A percentile compares a stretch with the other conserved stretches of the same genome.
phyloP scores from a whole-genome alignment of 305 asterid genomes.

The Fraxinus sp. region DNA sequence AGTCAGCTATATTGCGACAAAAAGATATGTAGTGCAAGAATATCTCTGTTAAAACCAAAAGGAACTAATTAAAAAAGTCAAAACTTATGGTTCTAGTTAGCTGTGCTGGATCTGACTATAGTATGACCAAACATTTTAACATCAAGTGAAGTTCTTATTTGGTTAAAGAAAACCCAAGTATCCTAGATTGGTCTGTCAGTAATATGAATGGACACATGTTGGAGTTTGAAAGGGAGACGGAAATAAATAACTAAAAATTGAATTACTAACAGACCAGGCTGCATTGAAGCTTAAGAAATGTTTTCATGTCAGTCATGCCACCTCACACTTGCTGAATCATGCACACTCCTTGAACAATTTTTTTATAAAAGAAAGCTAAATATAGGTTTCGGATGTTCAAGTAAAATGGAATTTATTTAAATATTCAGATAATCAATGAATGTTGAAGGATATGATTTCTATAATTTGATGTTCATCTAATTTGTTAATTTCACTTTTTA shows the following conservation, averaged over 20 bases:
- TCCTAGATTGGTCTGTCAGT: neutral
- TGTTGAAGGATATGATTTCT: neutral
- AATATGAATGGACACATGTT: neutral
- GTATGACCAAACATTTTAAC: neutral
- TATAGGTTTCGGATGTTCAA: neutral
- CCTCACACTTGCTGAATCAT: neutral
- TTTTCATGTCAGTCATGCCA: neutral
- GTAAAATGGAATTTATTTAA: neutral
- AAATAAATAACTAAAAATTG: neutral
- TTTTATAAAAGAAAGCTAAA: neutral
- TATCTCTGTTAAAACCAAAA: neutral
- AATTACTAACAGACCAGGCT: neutral
- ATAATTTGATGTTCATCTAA: neutral
- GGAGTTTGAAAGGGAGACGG: neutral
- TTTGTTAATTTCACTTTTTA: neutral
- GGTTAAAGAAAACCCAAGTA: neutral
- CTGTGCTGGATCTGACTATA: neutral
- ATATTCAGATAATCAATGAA: neutral
- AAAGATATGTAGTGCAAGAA: neutral
- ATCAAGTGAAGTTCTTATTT: neutral
- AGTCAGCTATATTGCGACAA: neutral
- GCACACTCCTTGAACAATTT: slow-evolving; percentile 1
- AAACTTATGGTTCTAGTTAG: neutral
- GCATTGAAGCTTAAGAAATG: neutral
- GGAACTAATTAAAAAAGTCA: neutral